Percentiles rank a stretch among this genome's conserved stretches.
Conservation (phyloP, 2,329 filamentous ascomycete species). For the Fusarium graminum region DNA sequence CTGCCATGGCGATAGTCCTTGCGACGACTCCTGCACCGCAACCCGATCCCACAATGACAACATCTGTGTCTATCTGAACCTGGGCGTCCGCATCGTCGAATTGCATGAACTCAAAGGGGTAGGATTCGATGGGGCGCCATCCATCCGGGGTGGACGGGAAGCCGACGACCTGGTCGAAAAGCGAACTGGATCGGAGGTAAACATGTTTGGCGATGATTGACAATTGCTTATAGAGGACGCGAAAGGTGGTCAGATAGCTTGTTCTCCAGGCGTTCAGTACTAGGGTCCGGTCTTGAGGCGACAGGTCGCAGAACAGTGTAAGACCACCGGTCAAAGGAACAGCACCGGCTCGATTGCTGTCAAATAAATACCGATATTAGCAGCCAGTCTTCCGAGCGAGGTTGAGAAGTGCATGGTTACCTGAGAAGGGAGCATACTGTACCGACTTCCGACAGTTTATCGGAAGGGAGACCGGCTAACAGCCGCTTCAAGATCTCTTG, state of each 20-base stretch:
- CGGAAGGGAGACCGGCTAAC: not conserved
- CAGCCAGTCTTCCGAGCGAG: no score
- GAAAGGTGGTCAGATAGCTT: constrained; percentile 1
- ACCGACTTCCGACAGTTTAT: not conserved
- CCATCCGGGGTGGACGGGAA: not conserved
- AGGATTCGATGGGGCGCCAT: not conserved
- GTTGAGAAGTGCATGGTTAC: no score
- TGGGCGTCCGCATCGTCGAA: not conserved
- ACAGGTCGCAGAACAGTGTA: not conserved
- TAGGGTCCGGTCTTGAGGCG: not conserved
- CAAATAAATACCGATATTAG: no score
- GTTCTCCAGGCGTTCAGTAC: not conserved
- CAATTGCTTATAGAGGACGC: constrained; percentile 1
- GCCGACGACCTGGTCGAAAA: constrained; percentile 1
- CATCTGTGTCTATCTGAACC: constrained; percentile 4
- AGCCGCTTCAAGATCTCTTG: constrained; percentile 3
- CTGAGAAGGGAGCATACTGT: constrained; percentile 4
- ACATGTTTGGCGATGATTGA: constrained; percentile 4
- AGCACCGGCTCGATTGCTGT: not conserved
- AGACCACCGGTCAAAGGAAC: not conserved
- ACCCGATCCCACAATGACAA: not conserved
- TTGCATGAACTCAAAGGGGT: constrained; percentile 3
- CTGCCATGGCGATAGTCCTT: constrained; percentile 2
- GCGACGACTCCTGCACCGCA: constrained; percentile 8
- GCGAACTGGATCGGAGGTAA: constrained; percentile 1